A percentile compares a stretch with the other conserved stretches of the same genome.
phyloP scores from a whole-genome alignment of 495 filamentous ascomycete genomes.

The Hypoxylon intermedium region DNA sequence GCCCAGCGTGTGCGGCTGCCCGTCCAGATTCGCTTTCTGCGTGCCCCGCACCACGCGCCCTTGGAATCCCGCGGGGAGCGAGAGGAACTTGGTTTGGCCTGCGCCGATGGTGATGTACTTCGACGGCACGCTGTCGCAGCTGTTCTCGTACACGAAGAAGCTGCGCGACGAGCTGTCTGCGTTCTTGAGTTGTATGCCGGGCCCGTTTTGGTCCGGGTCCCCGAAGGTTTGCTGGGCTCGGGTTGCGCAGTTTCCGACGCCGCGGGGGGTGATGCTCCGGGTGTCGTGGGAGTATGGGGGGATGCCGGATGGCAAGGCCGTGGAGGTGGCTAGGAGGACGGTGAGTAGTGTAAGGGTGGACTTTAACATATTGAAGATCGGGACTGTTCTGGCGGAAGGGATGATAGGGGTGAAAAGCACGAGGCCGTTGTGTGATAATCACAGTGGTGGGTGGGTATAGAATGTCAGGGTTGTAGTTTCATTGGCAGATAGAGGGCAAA shows the following conservation, averaged over 20 bases:
- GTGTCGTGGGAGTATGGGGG: neutral
- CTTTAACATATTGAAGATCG: conserved; percentile 11
- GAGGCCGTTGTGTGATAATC: neutral
- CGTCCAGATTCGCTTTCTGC: conserved; percentile 27
- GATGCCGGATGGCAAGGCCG: conserved; percentile 8
- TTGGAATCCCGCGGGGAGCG: conserved; percentile 28
- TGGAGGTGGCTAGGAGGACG: conserved; percentile 13
- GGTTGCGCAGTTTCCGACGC: conserved; percentile 2
- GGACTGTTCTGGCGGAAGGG: neutral
- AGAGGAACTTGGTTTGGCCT: conserved; percentile 28
- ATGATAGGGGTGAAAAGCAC: neutral
- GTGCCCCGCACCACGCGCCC: conserved; percentile 38
- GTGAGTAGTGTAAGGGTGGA: conserved; percentile 12
- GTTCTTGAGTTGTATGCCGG: conserved; percentile 31
- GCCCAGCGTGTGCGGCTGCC: conserved; percentile 26
- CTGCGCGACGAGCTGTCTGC: conserved; percentile 22
- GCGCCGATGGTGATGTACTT: conserved; percentile 33
- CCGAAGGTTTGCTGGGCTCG: neutral
- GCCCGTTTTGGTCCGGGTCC: conserved; percentile 25
- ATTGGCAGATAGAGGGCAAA: neutral
- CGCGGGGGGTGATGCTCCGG: neutral
- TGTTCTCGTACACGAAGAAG: conserved; percentile 40
- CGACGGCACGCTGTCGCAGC: conserved; percentile 35
- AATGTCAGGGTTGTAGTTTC: neutral
- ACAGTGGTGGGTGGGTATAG: neutral